Evolutionary conservation across 1,284 basidiomycete species (phyloP), one percentile per base, ranked within the genome.

Genomic region (Ganoderma lingzhi): DNA sequence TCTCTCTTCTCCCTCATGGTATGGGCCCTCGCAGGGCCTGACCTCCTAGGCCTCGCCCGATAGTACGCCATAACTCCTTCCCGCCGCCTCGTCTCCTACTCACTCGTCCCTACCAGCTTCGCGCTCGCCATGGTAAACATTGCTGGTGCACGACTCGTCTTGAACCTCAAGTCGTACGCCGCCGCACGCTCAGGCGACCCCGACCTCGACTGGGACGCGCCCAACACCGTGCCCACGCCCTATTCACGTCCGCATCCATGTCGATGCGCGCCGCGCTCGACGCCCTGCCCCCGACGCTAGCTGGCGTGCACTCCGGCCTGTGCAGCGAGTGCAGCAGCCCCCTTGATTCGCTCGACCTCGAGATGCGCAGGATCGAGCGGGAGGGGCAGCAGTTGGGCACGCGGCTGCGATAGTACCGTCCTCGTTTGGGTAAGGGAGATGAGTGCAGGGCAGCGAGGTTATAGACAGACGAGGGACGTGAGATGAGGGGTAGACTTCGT

Each of bases 61-160:
- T 79, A 79, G 79, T 80, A 69, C 68, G 78, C 71, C 17, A 6
- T 23, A 4, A 6, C 17, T 1, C 15, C 23, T 8, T 28, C 23
- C 19, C 12, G 6, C 19, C 15, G 15, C 48, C 10, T 19, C 14
- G 32, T 17, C 53, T 32, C 12, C 37, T 19, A 30, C 39, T 9
- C 2, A 35, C 65, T 28, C 55, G 41, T 65, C 15, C n/a, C 30
- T 63, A 6, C 51, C 62, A 80, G 79, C 67, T 79, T 79, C 68
- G 75, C 78, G 10, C 71, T 80, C 41, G 78, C 79, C 2, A 75
- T 79, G 73, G 78, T 80, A 58, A 80, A 80, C 71, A 66, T 79
- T 60, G 76, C 77, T 28, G 76, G 76, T 1, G 75, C 78, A 1
- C 72, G 78, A 23, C 75, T 80, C 44, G 72, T 79, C 30, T 71